A percentile compares a stretch with the other conserved stretches of the same genome.
phyloP scores from a whole-genome alignment of 2,329 filamentous ascomycete species.

The Phoma herbarum region DNA sequence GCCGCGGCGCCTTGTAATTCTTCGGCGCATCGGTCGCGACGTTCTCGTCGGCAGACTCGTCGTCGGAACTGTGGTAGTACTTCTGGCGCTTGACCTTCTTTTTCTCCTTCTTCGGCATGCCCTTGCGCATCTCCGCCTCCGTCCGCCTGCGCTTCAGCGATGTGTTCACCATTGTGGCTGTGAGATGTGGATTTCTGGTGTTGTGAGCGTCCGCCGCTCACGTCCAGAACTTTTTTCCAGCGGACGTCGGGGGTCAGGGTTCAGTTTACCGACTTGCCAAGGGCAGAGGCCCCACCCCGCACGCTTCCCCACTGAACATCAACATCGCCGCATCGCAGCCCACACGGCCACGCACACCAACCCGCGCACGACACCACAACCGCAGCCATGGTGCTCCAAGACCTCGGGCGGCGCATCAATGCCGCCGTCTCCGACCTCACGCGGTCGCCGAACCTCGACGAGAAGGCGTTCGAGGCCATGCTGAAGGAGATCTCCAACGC shows the following conservation, averaged over 20 bases:
- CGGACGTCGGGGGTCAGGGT: conserved; percentile 34
- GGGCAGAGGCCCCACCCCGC: conserved; percentile 30
- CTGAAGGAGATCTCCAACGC: conserved; percentile 97
- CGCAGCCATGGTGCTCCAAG: conserved; percentile 89
- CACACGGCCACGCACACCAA: conserved; percentile 2
- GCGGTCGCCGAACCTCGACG: conserved; percentile 89
- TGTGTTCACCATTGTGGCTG: conserved; percentile 49
- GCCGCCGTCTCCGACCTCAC: conserved; percentile 94
- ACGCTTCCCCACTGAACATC: conserved; percentile 33
- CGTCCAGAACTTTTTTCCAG: conserved; percentile 24
- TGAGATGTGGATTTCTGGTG: conserved; percentile 12
- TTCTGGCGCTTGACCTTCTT: conserved; percentile 71
- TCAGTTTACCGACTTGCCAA: conserved; percentile 43
- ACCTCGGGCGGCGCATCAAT: conserved; percentile 98
- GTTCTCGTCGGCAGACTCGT: conserved; percentile 64
- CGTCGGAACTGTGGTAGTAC: conserved; percentile 71
- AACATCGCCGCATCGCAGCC: conserved; percentile 3
- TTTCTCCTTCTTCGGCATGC: conserved; percentile 60
- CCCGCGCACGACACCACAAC: conserved; percentile 14
- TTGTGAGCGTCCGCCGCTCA: conserved; percentile 7
- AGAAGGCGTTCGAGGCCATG: conserved; percentile 99
- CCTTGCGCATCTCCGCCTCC: conserved; percentile 65
- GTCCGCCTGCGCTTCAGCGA: conserved; percentile 65
- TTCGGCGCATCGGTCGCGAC: conserved; percentile 43
- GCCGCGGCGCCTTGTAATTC: conserved; percentile 61